A percentile compares a stretch with the other conserved stretches of the same genome.
Evolutionary conservation across 2,329 filamentous ascomycete species (phyloP).

Genomic region (Colletotrichum cuscutae): DNA sequence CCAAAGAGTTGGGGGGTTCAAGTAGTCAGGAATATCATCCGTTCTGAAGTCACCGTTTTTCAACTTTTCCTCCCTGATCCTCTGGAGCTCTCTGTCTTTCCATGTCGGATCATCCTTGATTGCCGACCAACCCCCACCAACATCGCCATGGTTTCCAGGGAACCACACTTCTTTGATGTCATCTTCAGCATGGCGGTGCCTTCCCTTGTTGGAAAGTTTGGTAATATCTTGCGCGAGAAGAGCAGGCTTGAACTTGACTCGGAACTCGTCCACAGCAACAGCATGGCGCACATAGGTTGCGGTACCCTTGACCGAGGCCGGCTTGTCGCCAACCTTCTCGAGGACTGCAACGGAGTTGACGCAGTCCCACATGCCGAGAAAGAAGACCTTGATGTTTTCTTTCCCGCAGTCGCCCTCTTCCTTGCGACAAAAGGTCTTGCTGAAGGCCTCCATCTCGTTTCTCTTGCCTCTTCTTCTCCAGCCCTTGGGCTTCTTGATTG

Average conservation of each 20-base stretch:
- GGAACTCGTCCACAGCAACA: conserved; percentile 62
- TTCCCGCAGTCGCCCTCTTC: conserved; percentile 36
- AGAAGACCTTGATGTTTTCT: conserved; percentile 57
- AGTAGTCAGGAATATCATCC: conserved; percentile 29
- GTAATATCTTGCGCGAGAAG: conserved; percentile 52
- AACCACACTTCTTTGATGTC: conserved; percentile 65
- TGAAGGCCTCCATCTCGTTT: conserved; percentile 54
- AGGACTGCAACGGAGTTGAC: conserved; percentile 60
- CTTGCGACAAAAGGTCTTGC: conserved; percentile 57
- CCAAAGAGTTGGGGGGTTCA: background rate
- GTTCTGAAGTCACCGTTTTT: background rate
- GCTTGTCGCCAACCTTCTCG: conserved; percentile 48
- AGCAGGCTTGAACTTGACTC: conserved; percentile 64
- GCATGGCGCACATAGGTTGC: conserved; percentile 61
- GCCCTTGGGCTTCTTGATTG: background rate
- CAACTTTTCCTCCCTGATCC: background rate
- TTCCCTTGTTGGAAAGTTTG: conserved; percentile 6
- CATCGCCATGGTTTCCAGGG: conserved; percentile 62
- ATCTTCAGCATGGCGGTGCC: conserved; percentile 40
- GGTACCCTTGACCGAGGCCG: conserved; percentile 49
- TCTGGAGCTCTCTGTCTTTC: background rate
- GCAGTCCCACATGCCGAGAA: conserved; percentile 65
- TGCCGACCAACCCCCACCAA: conserved; percentile 63
- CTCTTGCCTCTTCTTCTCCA: background rate
- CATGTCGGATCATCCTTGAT: conserved; percentile 35